Conservation (phyloP, 306 rosid genomes). For the Ormosia semicastrata region DNA sequence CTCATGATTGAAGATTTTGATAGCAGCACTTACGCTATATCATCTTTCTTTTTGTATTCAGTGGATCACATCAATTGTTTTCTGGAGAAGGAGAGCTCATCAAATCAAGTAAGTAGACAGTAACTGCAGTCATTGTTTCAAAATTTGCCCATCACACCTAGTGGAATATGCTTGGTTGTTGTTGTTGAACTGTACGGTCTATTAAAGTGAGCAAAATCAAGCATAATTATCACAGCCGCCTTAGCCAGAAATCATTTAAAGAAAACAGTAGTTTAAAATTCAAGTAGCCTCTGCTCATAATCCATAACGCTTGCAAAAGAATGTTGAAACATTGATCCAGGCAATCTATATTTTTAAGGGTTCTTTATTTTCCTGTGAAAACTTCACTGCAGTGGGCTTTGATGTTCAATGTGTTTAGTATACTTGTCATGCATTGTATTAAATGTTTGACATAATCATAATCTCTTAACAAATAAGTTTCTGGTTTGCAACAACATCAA, state of each 20-base stretch:
- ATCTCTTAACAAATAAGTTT: not conserved
- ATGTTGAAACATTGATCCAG: not conserved
- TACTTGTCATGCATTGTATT: not conserved
- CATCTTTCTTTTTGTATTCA: constrained; percentile 37
- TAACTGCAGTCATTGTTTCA: not conserved
- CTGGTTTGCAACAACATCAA: not conserved
- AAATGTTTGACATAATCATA: not conserved
- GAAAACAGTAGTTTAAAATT: constrained; percentile 12
- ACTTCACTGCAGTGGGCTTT: not conserved
- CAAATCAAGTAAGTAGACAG: constrained; percentile 81
- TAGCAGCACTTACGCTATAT: constrained; percentile 14
- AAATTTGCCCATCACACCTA: not conserved
- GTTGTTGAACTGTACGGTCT: not conserved
- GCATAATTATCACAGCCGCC: not conserved
- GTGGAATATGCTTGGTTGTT: not conserved
- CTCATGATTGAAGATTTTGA: not conserved
- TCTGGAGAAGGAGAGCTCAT: constrained; percentile 68
- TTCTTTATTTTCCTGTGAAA: not conserved
- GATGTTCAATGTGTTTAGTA: not conserved
- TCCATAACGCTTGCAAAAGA: not conserved
- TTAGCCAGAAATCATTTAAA: not conserved
- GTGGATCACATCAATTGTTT: constrained; percentile 75
- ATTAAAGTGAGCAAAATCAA: not conserved
- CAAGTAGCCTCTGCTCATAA: not conserved
- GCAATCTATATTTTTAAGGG: not conserved